These are phyloP conservation scores for Termitomyces eurrhizus DNA, from an alignment of 768 basidiomycete species.

Conservation along the genomic window DNA sequence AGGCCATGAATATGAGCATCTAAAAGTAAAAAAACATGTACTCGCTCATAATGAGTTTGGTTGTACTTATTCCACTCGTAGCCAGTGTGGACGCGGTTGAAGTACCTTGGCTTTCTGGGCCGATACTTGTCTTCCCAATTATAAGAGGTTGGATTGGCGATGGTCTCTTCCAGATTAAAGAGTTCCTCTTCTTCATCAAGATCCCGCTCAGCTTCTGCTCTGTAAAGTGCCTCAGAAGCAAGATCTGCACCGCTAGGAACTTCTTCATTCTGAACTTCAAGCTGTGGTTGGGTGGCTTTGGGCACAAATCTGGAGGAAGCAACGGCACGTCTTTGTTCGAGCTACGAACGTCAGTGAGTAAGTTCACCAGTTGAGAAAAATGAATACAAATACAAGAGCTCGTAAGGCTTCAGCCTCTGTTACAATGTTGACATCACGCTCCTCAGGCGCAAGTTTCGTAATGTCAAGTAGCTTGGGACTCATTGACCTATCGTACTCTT, in stretches of 20 bases:
- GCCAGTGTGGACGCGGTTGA: constrained; percentile 98
- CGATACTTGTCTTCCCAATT: constrained; percentile 99
- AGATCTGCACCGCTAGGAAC: constrained; percentile 64
- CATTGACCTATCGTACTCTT: constrained; percentile 84
- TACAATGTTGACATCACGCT: constrained; percentile 77
- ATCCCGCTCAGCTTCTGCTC: constrained; percentile 88
- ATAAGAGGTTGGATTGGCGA: constrained; percentile 79
- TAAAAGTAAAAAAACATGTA: constrained; percentile 14
- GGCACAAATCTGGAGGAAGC: constrained; percentile 87
- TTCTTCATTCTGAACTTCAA: constrained; percentile 55
- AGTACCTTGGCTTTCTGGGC: constrained; percentile 95
- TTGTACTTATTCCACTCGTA: constrained; percentile 99
- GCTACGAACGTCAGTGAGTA: constrained; percentile 35
- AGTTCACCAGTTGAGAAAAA: constrained; percentile 3
- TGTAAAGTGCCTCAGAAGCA: constrained; percentile 86
- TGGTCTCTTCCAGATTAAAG: constrained; percentile 90
- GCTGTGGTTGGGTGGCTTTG: constrained; percentile 59
- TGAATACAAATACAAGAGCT: constrained; percentile 51
- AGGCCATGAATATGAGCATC: constrained; percentile 16
- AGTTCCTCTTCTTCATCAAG: constrained; percentile 95
- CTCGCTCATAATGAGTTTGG: constrained; percentile 98
- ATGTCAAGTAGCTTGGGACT: constrained; percentile 77
- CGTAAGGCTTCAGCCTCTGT: constrained; percentile 61
- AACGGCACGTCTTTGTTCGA: constrained; percentile 75
- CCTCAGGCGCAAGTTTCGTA: constrained; percentile 66